These are phyloP conservation scores for Decorospora gaudefroyi DNA, from an alignment of 2,329 filamentous ascomycete genomes.

Conservation along the genomic window DNA sequence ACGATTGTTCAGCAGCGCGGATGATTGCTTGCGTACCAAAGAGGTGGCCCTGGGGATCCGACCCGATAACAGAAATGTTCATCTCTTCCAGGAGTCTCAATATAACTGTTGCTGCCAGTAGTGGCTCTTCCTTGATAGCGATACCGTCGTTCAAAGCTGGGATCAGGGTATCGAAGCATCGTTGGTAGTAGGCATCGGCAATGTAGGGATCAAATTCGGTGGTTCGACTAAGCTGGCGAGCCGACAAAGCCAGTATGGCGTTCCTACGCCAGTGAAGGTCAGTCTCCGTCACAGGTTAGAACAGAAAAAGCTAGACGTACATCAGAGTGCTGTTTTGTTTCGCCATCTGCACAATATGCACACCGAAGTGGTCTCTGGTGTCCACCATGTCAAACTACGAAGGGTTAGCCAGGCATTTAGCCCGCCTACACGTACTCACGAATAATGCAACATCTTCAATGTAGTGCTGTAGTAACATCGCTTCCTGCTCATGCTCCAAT, in stretches of 20 bases:
- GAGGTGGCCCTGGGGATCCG: slow-evolving; percentile 47
- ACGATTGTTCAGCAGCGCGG: slow-evolving; percentile 41
- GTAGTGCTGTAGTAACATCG: slow-evolving; percentile 45
- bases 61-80: slow-evolving; percentile 46
- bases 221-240: slow-evolving; percentile 50
- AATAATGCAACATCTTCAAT: slow-evolving; percentile 46
- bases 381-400: slow-evolving; percentile 46
- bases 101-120: slow-evolving; percentile 51
- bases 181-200: slow-evolving; percentile 51
- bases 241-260: slow-evolving; percentile 50
- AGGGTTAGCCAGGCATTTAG: not conserved
- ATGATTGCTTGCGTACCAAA: slow-evolving; percentile 48
- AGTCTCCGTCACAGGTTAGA: not conserved
- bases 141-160: slow-evolving; percentile 48
- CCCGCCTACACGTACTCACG: slow-evolving; percentile 19
- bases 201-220: slow-evolving; percentile 48
- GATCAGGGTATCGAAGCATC: slow-evolving; percentile 49
- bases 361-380: slow-evolving; percentile 40
- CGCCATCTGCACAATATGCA: slow-evolving; percentile 44
- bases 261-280: slow-evolving; percentile 25
- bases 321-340: slow-evolving; percentile 48
- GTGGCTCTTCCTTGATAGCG: slow-evolving; percentile 49
- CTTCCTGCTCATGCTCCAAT: slow-evolving; percentile 44
- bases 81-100: slow-evolving; percentile 51
- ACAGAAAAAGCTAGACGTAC: slow-evolving; percentile 2